phyloP scores from a whole-genome alignment of 2,329 filamentous ascomycete genomes.

The Ascochyta fabae region DNA sequence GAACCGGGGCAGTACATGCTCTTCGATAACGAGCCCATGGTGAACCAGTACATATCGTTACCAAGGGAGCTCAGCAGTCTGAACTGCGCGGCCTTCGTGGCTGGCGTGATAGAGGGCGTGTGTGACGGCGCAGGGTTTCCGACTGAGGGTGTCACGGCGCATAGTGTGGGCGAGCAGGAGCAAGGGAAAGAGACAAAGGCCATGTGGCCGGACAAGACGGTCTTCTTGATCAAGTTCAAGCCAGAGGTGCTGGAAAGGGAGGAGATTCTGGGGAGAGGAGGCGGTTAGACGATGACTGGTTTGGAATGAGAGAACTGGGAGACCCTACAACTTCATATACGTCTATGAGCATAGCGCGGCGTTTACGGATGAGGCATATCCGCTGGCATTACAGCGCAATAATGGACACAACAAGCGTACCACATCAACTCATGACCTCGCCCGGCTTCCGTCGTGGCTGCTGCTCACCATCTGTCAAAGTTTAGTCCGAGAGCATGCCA shows the following conservation, averaged over 20 bases:
- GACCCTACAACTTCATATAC: neutral
- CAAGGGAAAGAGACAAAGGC: constrained; percentile 56
- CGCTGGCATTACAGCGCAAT: neutral
- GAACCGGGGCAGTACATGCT: constrained; percentile 99
- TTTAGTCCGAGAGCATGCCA: neutral
- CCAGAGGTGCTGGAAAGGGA: constrained; percentile 92
- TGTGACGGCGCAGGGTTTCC: constrained; percentile 92
- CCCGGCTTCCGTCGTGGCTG: too few relatives aligned
- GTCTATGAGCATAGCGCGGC: constrained; percentile 8
- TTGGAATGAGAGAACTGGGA: neutral
- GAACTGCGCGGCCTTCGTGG: constrained; percentile 95
- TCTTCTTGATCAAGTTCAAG: constrained; percentile 93
- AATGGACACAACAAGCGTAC: neutral
- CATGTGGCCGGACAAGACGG: constrained; percentile 95
- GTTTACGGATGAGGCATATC: neutral
- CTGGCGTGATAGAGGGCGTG: constrained; percentile 92
- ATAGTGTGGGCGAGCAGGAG: constrained; percentile 65
- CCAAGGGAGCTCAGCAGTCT: constrained; percentile 95
- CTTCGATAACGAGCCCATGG: constrained; percentile 94
- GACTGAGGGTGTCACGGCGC: constrained; percentile 82
- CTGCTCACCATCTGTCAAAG: neutral
- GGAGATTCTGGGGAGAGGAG: constrained; percentile 72
- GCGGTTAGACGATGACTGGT: constrained; percentile 39
- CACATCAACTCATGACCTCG: neutral
- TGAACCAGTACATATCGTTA: constrained; percentile 91